phyloP scores from a whole-genome alignment of 1,284 basidiomycete species.

The Ganoderma lingzhi region DNA sequence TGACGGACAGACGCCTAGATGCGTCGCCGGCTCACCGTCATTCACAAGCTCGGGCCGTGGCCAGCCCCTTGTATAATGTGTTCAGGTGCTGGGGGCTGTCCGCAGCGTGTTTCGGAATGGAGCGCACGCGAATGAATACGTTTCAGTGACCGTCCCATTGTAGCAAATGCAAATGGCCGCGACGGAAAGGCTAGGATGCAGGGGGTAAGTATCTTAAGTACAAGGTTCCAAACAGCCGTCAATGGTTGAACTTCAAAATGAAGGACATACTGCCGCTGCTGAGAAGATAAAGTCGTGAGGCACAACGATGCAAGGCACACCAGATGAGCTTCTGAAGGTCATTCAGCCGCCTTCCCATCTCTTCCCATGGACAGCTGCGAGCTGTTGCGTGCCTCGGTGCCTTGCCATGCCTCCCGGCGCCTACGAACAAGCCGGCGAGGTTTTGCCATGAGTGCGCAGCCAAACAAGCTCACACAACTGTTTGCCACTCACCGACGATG shows the following conservation, averaged over 20 bases:
- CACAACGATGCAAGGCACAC: conserved; percentile 9
- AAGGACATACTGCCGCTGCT: neutral
- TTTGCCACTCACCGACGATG: conserved; percentile 4
- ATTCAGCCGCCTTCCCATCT: conserved; percentile 5
- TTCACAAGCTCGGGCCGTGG: neutral
- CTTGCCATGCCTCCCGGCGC: conserved; percentile 18
- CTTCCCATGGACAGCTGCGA: neutral
- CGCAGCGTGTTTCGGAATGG: neutral
- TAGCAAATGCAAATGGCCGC: neutral
- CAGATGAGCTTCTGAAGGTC: neutral
- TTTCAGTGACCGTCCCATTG: neutral
- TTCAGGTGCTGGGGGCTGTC: neutral
- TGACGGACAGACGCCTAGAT: neutral
- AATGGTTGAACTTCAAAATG: neutral
- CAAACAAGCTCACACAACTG: conserved; percentile 38
- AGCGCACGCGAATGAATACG: neutral
- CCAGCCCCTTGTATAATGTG: neutral
- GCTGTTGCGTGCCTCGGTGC: conserved; percentile 14
- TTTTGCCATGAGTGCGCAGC: conserved; percentile 30
- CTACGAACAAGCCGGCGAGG: conserved; percentile 13
- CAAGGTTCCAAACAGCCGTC: neutral
- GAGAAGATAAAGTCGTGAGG: neutral
- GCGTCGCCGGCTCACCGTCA: neutral
- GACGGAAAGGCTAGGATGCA: neutral
- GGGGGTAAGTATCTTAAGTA: neutral